Evolutionary conservation across 805 yeast genomes (phyloP), one percentile per base, ranked within the genome.

Genomic region (Yamadazyma philogaea): DNA sequence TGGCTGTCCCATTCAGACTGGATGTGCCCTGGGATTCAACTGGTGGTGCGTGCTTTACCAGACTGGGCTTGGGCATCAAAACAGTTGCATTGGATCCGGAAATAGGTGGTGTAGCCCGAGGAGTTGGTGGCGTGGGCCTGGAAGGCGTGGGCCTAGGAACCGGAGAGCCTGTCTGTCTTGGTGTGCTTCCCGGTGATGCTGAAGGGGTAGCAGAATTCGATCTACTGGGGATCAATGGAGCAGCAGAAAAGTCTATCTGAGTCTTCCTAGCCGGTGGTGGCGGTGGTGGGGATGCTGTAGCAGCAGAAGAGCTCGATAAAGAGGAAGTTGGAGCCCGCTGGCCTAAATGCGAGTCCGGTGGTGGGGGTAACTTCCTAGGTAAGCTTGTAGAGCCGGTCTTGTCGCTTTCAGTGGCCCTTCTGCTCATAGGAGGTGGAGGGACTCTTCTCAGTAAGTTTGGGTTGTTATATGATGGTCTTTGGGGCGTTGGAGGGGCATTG

Each of bases 161-260:
- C 18, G 37, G 24, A 19, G 37, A 59, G 54, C 16, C 39, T 57
- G 65, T 18, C 57, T 48, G 37, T 18, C 21, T 15, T 1, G 51
- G 45, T 1, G 66, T 60, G 1, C 64, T 56, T 1, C 17, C 34
- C 15, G 53, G 56, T 17, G 52, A 40, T 20, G 40, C 48, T 48
- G 46, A 39, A 2, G 67, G 63, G 2, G 68, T 56, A 2, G 55
- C 50, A 4, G 69, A 57, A 30, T 52, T 58, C 7, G 66, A 59
- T 36, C 66, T 52, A 17, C 63, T 61, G 5, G 74, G 74, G 16
- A 68, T 59, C 15, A 70, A 60, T 1, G 74, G 74, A 1, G 70
- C 55, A 1, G 68, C 46, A 3, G 68, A 52, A 40, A 68, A 68
- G 2, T 68, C 74, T 34, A 63, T 47, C 8, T 69, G 69, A 4